Base-by-base conservation (phyloP, 2,329 filamentous ascomycete genomes). In the Aspergillus cejpii region DNA sequence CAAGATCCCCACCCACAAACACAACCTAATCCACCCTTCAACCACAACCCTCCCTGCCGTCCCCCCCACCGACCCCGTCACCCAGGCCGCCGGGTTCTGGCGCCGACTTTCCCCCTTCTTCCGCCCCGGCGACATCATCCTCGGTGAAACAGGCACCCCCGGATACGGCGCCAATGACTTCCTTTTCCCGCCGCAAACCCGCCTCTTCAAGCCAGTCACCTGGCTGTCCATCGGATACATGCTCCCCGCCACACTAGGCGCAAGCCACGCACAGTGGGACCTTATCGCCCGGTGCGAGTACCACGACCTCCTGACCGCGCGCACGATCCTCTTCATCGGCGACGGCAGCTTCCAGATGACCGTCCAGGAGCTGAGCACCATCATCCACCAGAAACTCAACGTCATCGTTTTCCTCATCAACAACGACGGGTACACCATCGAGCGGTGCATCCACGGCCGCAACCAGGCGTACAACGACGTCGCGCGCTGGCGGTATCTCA, bases 291-390 rank as follows among this genome's bases (percentile, higher is more conserved):
- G 37, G 14, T 12, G 33, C 11, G 49, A 57, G 14, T 50, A 45
- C 8, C 52, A 59, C 41, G 38, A 50, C 14, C 23, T 36, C 31
- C 43, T 48, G 24, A 58, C 55, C 11, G 50, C 53, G n/a, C 67
- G 76, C 43, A 77, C 78, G 0, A 70, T 82, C 7, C 63, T 83
- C 1, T 71, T 80, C 48, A 80, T 80, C 26, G 80, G 80, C 4
- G 80, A 83, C 41, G 81, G 81, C 3, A 81, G 78, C 49, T 74
- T 85, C 47, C 77, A 83, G 51, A 76, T 85, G 66, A 85, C 81
- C 0, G 79, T 74, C 0, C 82, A 85, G 57, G 81, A 84, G 51
- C 66, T 86, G 3, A 75, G 76, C 8, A 82, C 79, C 1, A 83
- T 84, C 54, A 78, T 85, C 52, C 68, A 68, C 12, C 68, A 76